Evolutionary conservation across 2,329 filamentous ascomycete genomes (phyloP).

Genomic region (Trichoderma brevicompactum): DNA sequence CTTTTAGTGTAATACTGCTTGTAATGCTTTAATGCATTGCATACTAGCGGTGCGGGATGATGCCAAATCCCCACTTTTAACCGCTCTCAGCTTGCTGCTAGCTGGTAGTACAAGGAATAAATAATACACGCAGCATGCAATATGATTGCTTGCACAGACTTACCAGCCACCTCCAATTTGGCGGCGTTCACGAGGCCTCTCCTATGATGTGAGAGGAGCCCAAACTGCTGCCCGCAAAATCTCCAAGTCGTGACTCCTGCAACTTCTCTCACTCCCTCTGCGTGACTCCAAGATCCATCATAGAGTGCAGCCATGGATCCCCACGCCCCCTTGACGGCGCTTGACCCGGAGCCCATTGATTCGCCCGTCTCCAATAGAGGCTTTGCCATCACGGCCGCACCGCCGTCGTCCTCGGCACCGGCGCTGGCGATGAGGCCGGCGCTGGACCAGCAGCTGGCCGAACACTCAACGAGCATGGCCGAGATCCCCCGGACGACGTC

Average conservation of each 20-base stretch:
- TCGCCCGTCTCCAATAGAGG: slow-evolving; percentile 18
- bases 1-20: no score
- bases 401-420: neutral
- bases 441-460: slow-evolving; percentile 33
- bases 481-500: slow-evolving; percentile 29
- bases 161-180: slow-evolving; percentile 29
- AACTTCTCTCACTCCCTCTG: neutral
- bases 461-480: slow-evolving; percentile 33
- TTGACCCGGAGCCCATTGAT: slow-evolving; percentile 26
- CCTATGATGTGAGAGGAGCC: neutral
- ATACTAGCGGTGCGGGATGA: slow-evolving; percentile 19
- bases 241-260: neutral
- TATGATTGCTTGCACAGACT: neutral
- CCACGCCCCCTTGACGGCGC: slow-evolving; percentile 16
- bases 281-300: neutral
- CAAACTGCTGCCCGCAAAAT: neutral
- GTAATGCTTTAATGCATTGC: neutral
- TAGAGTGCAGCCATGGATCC: slow-evolving; percentile 25
- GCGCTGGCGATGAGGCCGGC: slow-evolving; percentile 33
- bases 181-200: neutral
- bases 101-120: neutral
- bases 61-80: slow-evolving; percentile 24
- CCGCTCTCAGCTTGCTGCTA: slow-evolving; percentile 14
- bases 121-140: slow-evolving; percentile 1
- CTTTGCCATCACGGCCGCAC: slow-evolving; percentile 6